Evolutionary conservation across 2,329 filamentous ascomycete species (phyloP).

Genomic region (Cercospora sesami): DNA sequence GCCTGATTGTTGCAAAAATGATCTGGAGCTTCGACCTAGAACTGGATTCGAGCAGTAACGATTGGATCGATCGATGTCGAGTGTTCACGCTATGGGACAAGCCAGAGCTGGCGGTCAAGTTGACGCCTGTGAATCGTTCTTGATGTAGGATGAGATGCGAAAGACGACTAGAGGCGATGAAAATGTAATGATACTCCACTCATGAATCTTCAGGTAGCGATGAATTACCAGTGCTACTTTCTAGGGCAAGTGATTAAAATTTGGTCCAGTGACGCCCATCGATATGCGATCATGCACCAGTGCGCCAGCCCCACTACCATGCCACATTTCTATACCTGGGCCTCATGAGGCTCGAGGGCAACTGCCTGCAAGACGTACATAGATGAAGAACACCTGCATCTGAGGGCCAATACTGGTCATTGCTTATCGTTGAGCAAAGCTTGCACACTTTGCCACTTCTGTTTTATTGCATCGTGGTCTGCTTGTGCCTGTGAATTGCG

Average conservation of each 20-base stretch:
- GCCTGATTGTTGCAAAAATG: slow-evolving; percentile 43
- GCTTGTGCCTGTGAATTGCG: slow-evolving; percentile 46
- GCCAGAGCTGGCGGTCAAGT: slow-evolving; percentile 27
- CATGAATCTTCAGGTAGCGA: not conserved
- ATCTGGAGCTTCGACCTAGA: slow-evolving; percentile 45
- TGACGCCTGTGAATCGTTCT: slow-evolving; percentile 26
- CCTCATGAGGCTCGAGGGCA: not conserved
- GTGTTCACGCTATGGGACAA: slow-evolving; percentile 32
- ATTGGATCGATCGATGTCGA: slow-evolving; percentile 14
- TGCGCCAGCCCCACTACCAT: not conserved
- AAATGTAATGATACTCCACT: not conserved
- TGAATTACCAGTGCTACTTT: not conserved
- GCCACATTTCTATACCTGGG: not conserved
- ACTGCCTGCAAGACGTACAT: not conserved
- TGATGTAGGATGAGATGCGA: not conserved
- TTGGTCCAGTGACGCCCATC: not conserved
- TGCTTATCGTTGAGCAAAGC: slow-evolving; percentile 43
- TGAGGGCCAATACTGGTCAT: not conserved
- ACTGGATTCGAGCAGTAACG: slow-evolving; percentile 21
- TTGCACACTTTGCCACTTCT: slow-evolving; percentile 51
- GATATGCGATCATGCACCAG: not conserved
- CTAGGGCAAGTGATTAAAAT: not conserved
- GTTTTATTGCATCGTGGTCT: slow-evolving; percentile 51
- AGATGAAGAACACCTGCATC: not conserved
- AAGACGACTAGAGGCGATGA: not conserved